Evolutionary conservation across 176 grass and related monocot species (phyloP).

Genomic region (Avena insularis): DNA sequence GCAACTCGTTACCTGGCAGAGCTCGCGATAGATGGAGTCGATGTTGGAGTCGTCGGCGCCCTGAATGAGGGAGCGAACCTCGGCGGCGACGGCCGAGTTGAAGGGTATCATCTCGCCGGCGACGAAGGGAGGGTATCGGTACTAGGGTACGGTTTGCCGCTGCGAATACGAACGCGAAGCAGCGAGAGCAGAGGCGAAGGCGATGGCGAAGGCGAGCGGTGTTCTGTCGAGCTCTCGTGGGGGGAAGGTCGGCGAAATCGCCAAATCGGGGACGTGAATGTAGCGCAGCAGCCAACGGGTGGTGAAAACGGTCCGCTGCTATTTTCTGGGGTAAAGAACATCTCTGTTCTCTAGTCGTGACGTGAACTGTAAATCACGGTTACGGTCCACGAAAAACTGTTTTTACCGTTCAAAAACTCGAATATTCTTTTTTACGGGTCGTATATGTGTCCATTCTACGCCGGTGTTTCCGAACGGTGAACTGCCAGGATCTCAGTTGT

Average conservation of each 20-base stretch:
- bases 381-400: too few species aligned
- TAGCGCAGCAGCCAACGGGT: too few species aligned
- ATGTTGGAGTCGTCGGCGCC: constrained; percentile 61
- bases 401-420: too few species aligned
- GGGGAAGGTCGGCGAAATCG: neutral
- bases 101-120: constrained; percentile 64
- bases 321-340: too few species aligned
- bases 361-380: too few species aligned
- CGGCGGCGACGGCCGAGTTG: constrained; percentile 54
- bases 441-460: too few species aligned
- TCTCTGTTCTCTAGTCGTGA: too few species aligned
- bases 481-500: too few species aligned
- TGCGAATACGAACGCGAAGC: constrained; percentile 36
- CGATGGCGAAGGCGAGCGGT: neutral
- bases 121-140: constrained; percentile 29
- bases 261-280: neutral
- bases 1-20: constrained; percentile 54
- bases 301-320: too few species aligned
- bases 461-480: too few species aligned
- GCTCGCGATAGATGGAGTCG: constrained; percentile 48
- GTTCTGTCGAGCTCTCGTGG: constrained; percentile 3
- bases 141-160: constrained; percentile 35
- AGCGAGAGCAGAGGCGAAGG: constrained; percentile 16
- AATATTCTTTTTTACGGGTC: too few species aligned
- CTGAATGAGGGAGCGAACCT: constrained; percentile 71